Conservation (phyloP, 306 rosid genomes). For the Cyclanthera cordifolia region DNA sequence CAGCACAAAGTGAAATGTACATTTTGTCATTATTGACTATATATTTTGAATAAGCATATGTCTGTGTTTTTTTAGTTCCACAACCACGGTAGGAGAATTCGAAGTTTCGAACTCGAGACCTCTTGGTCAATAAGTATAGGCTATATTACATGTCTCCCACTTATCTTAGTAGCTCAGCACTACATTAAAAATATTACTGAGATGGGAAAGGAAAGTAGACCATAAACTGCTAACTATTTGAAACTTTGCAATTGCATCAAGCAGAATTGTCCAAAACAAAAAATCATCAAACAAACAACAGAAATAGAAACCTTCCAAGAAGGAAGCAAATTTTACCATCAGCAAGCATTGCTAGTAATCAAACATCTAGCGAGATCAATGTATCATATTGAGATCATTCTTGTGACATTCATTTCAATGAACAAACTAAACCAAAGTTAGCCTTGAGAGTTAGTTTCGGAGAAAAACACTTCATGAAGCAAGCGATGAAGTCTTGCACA, state of each 20-base stretch:
- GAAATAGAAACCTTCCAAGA: not conserved
- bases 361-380: not conserved
- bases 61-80: too few relatives aligned
- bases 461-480: not conserved
- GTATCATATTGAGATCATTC: not conserved
- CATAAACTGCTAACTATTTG: not conserved
- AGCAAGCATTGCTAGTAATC: not conserved
- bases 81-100: too few relatives aligned
- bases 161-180: not conserved
- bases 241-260: not conserved
- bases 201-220: not conserved
- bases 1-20: constrained; percentile 15
- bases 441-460: not conserved
- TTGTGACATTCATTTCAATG: not conserved
- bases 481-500: not conserved
- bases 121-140: not conserved
- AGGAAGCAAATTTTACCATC: not conserved
- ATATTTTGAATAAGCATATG: too few relatives aligned
- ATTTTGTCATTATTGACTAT: not conserved
- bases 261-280: not conserved
- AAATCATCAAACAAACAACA: not conserved
- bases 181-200: not conserved
- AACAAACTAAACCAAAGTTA: not conserved
- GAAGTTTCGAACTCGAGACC: too few relatives aligned
- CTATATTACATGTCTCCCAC: not conserved